Conservation (phyloP, 768 basidiomycete species). For the Suillus variegatus region DNA sequence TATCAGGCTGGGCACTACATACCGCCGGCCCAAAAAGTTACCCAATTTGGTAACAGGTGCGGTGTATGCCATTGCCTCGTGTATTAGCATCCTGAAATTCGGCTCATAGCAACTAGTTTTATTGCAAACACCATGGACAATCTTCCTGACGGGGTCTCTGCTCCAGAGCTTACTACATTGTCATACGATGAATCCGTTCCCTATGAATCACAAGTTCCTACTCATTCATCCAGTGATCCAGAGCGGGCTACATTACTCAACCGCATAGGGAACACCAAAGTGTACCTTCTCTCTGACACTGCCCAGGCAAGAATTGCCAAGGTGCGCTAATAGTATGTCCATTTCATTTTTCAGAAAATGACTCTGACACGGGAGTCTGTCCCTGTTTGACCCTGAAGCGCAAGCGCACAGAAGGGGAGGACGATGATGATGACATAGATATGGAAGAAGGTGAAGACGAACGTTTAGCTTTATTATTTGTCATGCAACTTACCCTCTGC, state of each 20-base stretch:
- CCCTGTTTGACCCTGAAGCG: constrained; percentile 46
- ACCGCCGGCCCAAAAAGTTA: background rate
- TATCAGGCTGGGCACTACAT: too few relatives aligned
- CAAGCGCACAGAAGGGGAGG: constrained; percentile 39
- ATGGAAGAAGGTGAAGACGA: constrained; percentile 28
- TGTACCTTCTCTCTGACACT: constrained; percentile 77
- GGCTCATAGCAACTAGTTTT: background rate
- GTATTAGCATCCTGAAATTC: background rate
- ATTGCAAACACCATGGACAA: constrained; percentile 46
- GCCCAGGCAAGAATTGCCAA: constrained; percentile 61
- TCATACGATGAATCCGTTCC: constrained; percentile 58
- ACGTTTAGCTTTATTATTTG: too few relatives aligned
- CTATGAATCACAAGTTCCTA: constrained; percentile 58
- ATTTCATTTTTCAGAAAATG: constrained; percentile 36
- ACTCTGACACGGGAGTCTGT: constrained; percentile 45
- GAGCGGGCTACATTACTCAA: constrained; percentile 45
- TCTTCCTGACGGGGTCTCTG: constrained; percentile 35
- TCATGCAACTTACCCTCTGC: constrained; percentile 14
- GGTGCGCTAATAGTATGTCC: constrained; percentile 61
- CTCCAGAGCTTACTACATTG: constrained; percentile 36
- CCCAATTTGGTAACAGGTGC: background rate
- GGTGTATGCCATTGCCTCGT: background rate
- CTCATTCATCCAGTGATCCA: constrained; percentile 31
- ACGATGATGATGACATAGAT: constrained; percentile 37
- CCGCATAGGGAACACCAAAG: constrained; percentile 71